Base-by-base conservation (phyloP, 306 rosid species). In the Psophocarpus tetragonolobus region DNA sequence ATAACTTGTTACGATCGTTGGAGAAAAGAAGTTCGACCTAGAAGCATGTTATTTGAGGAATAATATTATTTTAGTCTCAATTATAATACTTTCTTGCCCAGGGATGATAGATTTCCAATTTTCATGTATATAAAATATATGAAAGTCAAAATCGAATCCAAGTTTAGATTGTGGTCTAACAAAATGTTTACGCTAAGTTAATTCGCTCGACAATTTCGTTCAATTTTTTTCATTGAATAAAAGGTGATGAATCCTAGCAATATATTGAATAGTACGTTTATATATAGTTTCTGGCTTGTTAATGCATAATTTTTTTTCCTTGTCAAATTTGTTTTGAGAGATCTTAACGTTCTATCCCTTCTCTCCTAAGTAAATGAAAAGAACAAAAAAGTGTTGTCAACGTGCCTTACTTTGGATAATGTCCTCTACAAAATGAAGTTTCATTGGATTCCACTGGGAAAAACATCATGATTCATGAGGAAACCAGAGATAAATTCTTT, bases 371-470 rank as follows among this genome's bases (percentile, higher is more conserved):
- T 18, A 13, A 17, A 30, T 10, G 5, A 13, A 47, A 60, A 60
- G 11, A 13, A 29, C 13, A 18, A 11, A 38, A 27, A 26, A 72
- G 24, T 27, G 21, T 42, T 11, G 33, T 30, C 54, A 50, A 20
- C 53, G 7, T 60, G 39, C 36, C 12, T 66, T 71, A 6, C 71
- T 57, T 65, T 41, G 20, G 13, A 45, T 70, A 50, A 30, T 61
- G 50, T 81, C n/a, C n/a, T n/a, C 63, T 73, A 73, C 74, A 60
- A 78, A 79, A 75, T 77, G 58, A 39, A 65, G 79, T 77, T 84
- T 69, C 87, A 83, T 84, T 80, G 91, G 91, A 87, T 90, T 90
- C 90, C 78, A 41, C 51, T 53, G 18, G 35, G 58, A 39, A 72
- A 61, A 39, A 60, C 67, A 58, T 14, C 18, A 60, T 5, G 39